Conservation (phyloP, 2,329 filamentous ascomycete genomes). For the Aureobasidium sp. region DNA sequence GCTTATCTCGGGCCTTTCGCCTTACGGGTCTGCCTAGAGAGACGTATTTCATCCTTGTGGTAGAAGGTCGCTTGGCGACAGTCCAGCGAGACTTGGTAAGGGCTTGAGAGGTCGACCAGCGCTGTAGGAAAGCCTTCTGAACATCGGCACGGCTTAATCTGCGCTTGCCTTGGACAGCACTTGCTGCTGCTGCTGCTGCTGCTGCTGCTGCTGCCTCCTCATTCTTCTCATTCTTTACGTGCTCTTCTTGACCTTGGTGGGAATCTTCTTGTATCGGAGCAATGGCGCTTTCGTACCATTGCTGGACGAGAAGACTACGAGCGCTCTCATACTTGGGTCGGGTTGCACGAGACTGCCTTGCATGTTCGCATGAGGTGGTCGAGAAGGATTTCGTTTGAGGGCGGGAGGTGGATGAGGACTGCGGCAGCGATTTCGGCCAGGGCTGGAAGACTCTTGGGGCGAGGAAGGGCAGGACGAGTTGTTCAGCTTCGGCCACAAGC, state of each 20-base stretch:
- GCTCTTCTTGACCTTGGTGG: background rate
- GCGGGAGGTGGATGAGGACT: background rate
- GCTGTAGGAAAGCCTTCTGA: background rate
- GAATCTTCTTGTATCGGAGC: background rate
- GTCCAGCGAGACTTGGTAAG: constrained; percentile 9
- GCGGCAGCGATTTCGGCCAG: constrained; percentile 6
- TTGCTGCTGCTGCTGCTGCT: background rate
- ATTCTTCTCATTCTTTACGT: background rate
- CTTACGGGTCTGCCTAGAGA: constrained; percentile 2
- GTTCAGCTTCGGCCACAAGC: constrained; percentile 18
- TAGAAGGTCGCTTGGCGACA: background rate
- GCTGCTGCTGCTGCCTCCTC: background rate
- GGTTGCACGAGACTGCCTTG: background rate
- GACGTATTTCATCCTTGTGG: background rate
- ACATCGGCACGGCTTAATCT: background rate
- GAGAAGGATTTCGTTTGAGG: background rate
- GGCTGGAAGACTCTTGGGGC: constrained; percentile 30
- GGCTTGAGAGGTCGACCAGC: background rate
- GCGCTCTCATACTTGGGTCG: background rate
- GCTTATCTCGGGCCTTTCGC: background rate
- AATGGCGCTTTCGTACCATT: constrained; percentile 16
- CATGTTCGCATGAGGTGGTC: background rate
- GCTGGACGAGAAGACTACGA: constrained; percentile 9
- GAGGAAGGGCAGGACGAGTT: constrained; percentile 33
- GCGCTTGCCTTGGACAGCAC: background rate